These are phyloP conservation scores for Lojkania enalia DNA, from an alignment of 2,329 filamentous ascomycete genomes.

Conservation along the genomic window DNA sequence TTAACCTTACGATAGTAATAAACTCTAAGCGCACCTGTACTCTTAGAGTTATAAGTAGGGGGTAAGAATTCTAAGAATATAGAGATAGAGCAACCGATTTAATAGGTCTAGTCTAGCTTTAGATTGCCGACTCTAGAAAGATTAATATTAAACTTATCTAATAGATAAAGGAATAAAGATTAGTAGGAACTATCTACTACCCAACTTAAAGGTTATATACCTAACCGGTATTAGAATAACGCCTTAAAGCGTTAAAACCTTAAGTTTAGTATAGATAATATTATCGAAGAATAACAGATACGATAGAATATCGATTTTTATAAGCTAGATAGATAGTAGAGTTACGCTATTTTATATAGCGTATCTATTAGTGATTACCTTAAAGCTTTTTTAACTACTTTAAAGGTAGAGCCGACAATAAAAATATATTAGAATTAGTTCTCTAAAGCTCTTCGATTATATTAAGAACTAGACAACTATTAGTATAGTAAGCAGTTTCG, in stretches of 20 bases:
- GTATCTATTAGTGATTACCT: not conserved
- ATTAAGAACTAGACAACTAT: not conserved
- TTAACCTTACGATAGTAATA: too few relatives aligned
- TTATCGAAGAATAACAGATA: not conserved
- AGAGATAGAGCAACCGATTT: too few relatives aligned
- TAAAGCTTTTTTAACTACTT: slow-evolving; percentile 1
- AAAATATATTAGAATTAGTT: not conserved
- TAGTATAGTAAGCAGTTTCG: not conserved
- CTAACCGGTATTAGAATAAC: slow-evolving; percentile 2
- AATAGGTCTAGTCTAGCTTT: too few relatives aligned
- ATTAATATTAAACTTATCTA: too few relatives aligned
- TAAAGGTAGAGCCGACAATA: not conserved
- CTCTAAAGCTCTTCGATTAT: not conserved
- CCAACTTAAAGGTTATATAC: not conserved
- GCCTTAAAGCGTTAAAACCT: slow-evolving; percentile 1
- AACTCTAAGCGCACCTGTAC: too few relatives aligned
- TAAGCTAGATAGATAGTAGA: not conserved
- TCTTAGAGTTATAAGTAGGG: too few relatives aligned
- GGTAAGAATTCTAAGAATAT: too few relatives aligned
- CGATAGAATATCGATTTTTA: not conserved
- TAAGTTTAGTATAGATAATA: not conserved
- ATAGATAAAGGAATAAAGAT: not conserved
- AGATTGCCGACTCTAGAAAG: too few relatives aligned
- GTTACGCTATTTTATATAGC: not conserved
- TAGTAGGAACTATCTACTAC: not conserved